Base-by-base conservation (phyloP, 495 filamentous ascomycete genomes). In the Neurospora africana region DNA sequence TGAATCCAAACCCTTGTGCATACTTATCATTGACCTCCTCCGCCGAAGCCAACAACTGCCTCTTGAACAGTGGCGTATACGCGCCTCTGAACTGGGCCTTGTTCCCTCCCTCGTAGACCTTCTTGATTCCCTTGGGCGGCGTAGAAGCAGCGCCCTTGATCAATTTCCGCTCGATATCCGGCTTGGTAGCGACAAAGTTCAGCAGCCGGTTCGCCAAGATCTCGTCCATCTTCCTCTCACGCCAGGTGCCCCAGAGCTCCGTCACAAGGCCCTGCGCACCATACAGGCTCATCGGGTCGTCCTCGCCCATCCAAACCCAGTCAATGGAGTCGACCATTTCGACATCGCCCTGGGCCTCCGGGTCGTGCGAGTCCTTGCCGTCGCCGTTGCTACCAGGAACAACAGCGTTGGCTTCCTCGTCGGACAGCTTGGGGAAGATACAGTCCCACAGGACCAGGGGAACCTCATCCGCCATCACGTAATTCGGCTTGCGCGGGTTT, bases 391-490 rank as follows among this genome's bases (percentile, higher is more conserved):
- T 39, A 30, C 53, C 53, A 27, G 53, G 53, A 30, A 35, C 27
- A 19, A 23, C 53, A n/a, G n/a, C 70, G 36, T 36, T 36, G 7
- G 21, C 39, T 8, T 37, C 69, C n/a, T 72, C 72, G 21, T 73
- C 72, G 9, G 33, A 33, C 44, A 78, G 70, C 36, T 74, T 74
- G 7, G 95, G 94, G 81, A 97, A 99, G 13, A 93, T 84, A 78
- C 94, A 97, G 76, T 98, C 93, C 95, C 94, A 98, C 13, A 99
- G 86, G 4, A 99, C 95, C 15, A 99, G 84, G 0, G 96, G 93
- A 27, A 89, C 87, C 75, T 97, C 95, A 37, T 89, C 89, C 0
- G 96, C 95, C 90, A 99, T 97, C 68, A 90, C 87, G 82, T 98
- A 99, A 19, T 83, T 87, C 6, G 96, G 96, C 76, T 90, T 91